Base-by-base conservation (phyloP, 192 early-diverging fungal genomes). In the Backusella morwellensis region DNA sequence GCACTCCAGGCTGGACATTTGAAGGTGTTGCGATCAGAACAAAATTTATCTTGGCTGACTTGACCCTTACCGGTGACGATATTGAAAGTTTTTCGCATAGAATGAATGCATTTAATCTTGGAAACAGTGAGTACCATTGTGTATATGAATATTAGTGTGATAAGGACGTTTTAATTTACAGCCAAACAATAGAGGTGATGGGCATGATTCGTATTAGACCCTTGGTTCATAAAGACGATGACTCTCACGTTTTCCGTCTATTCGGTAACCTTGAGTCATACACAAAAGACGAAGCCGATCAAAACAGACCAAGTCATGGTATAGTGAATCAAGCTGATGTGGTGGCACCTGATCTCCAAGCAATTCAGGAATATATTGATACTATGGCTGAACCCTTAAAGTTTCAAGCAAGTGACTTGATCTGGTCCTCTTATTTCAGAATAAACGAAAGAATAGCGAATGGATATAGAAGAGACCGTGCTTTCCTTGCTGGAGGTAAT, bases 401-500 rank as follows among this genome's bases (percentile, higher is more conserved):
- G 14, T 32, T 78, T 0, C 26, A 75, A 50, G 63, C 50, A 21
- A n/a, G 3, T 17, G 38, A 78, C 2, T n/a, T 73, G 23, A 32
- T 29, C 5, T 84, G 82, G 82, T 23, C 75, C 3, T 54, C 68
- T 26, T 74, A 69, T 26, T 84, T 84, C 63, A 44, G 66, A 21
- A 66, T 84, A 70, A 84, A 81, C 66, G 82, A 84, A 66, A 54
- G 82, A 32, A 75, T 73, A 17, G 82, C 79, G 0, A 80, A 84
- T 70, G 77, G 75, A 29, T 84, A 67, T 32, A 59, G 82, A 36
- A 69, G 77, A 29, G 66, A 47, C 0, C 50, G 82, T 29, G 79
- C 74, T 3, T 84, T 84, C 36, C 15, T 84, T 6, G 66, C 68
- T 11, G 82, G 83, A 77, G 80, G 80, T 82, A 82, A 47, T 7